A percentile compares a stretch with the other conserved stretches of the same genome.
Evolutionary conservation across 768 basidiomycete species (phyloP).

Genomic region (Psilocybe subaeruginosa): DNA sequence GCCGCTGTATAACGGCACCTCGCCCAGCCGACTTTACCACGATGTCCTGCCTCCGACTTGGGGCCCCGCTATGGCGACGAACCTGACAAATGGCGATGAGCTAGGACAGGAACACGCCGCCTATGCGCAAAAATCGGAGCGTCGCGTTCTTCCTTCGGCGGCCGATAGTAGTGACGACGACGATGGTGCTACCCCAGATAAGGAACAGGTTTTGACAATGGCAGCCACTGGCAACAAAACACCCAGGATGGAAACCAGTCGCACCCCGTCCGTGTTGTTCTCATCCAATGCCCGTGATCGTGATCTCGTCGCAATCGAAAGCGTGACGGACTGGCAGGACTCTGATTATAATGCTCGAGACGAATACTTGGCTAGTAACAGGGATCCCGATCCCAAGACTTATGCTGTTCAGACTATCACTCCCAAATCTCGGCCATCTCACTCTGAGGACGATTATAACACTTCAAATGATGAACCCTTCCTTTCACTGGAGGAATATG

Average conservation of each 20-base stretch:
- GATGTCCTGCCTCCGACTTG: neutral
- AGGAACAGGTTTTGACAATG: neutral
- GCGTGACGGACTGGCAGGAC: neutral
- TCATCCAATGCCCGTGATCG: neutral
- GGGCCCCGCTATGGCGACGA: neutral
- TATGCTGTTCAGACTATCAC: neutral
- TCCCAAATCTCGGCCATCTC: neutral
- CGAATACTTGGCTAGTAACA: neutral
- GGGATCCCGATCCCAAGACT: neutral
- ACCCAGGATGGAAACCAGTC: neutral
- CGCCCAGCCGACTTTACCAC: neutral
- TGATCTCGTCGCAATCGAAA: neutral
- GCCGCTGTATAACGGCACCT: neutral
- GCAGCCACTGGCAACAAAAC: neutral
- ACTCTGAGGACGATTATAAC: neutral
- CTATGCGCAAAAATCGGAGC: neutral
- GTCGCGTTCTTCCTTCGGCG: neutral
- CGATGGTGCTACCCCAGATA: neutral
- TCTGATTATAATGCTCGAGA: neutral
- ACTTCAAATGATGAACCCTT: neutral
- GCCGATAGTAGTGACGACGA: neutral
- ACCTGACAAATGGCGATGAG: neutral
- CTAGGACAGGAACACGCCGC: neutral
- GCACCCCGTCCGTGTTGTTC: neutral
- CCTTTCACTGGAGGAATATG: conserved; percentile 3